Evolutionary conservation across 2,329 filamentous ascomycete genomes (phyloP), one percentile per base, ranked within the genome.

Genomic region (Venturia oleaginea): DNA sequence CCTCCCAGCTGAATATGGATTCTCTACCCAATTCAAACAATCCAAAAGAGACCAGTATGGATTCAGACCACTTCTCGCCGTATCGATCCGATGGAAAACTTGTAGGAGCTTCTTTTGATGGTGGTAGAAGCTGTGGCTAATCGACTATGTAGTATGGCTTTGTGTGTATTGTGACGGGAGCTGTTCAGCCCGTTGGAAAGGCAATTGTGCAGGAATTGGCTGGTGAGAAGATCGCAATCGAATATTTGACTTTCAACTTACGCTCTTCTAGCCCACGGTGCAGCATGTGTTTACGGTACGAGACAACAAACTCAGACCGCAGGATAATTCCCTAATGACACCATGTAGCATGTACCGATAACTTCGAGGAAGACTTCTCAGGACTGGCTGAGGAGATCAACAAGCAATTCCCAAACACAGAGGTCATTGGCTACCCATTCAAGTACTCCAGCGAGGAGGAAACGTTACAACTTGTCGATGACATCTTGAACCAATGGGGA

Each of bases 131-230:
- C 37, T 59, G 19, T 38, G 13, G 32, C 8, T 54, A 15, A 15
- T 3, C 37, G 19, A 2, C 3, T 15, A 19, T 8, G 15, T 66
- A 84, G 79, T 84, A 86, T 72, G 85, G 85, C 54, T 87, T 87
- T 68, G 81, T 87, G 24, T 87, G 85, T 68, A 80, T 87, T 17
- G 84, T 87, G 5, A 86, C 84, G 0, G 84, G 84, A 17, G 83
- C 84, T 30, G 81, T 81, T 0, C 83, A 85, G 69, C 81, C 84
- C 1, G 79, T 87, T 17, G 85, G 85, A 10, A 79, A 79, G 68
- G 84, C 84, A 32, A 85, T 87, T 64, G 80, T 84, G 22, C 73
- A 77, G 51, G 85, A 87, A 70, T 75, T 87, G 46, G 85, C 84
- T 67, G 79, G 83, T 83, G 68, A 61, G 75, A 37, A 65, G 15